Percentiles rank a stretch among this genome's conserved stretches.
phyloP scores from a whole-genome alignment of 805 yeast genomes.

The Geotrichum ghanense region DNA sequence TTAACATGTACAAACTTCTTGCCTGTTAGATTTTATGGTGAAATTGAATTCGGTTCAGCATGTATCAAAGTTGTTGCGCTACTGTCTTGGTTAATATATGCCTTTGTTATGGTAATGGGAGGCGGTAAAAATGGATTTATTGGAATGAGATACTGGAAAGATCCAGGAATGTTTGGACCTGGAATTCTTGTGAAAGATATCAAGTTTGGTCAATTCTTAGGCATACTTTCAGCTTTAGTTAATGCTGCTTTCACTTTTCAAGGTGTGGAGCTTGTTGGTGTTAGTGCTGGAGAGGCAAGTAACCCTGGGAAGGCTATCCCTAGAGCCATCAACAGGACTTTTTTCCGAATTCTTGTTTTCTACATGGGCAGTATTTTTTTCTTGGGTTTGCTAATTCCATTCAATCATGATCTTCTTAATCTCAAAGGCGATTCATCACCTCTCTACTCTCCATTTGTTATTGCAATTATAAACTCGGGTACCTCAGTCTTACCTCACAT shows the following conservation, averaged over 20 bases:
- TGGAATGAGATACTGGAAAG: constrained; percentile 46
- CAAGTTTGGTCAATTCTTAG: constrained; percentile 13
- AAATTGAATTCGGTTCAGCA: constrained; percentile 61
- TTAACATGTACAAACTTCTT: constrained; percentile 35
- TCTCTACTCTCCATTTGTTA: constrained; percentile 36
- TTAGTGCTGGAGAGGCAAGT: constrained; percentile 50
- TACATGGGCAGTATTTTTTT: constrained; percentile 41
- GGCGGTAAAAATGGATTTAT: constrained; percentile 45
- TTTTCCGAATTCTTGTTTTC: constrained; percentile 41
- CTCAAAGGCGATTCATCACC: constrained; percentile 24
- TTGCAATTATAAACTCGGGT: constrained; percentile 34
- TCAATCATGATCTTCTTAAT: constrained; percentile 35
- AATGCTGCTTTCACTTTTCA: constrained; percentile 48
- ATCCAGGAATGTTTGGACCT: constrained; percentile 34
- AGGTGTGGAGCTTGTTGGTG: constrained; percentile 46
- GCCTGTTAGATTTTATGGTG: constrained; percentile 43
- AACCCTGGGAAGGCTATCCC: constrained; percentile 51
- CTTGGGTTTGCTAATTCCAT: constrained; percentile 52
- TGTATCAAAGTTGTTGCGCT: constrained; percentile 53
- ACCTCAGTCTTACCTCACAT: constrained; percentile 37
- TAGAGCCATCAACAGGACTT: constrained; percentile 43
- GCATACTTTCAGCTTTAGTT: constrained; percentile 42
- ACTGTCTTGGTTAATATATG: constrained; percentile 47
- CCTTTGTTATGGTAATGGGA: constrained; percentile 37
- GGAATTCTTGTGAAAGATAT: constrained; percentile 10